Evolutionary conservation across 2,329 filamentous ascomycete genomes (phyloP).

Genomic region (Colletotrichum caudatum): DNA sequence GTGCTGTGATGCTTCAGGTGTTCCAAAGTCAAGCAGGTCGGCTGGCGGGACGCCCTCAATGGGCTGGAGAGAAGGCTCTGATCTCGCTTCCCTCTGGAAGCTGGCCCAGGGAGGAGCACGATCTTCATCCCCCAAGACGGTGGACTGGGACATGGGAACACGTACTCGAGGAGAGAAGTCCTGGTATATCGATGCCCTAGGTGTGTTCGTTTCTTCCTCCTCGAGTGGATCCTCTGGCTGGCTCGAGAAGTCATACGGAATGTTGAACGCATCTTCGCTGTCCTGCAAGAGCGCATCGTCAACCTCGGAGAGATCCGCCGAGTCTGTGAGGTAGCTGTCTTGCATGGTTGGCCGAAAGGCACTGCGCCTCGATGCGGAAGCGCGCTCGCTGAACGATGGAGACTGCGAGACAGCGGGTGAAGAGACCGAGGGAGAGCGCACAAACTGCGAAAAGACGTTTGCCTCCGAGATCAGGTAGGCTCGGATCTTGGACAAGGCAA

Average conservation of each 20-base stretch:
- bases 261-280: constrained; percentile 68
- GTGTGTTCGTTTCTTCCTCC: constrained; percentile 60
- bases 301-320: constrained; percentile 51
- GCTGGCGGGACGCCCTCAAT: constrained; percentile 11
- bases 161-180: constrained; percentile 45
- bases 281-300: constrained; percentile 56
- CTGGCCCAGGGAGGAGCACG: constrained; percentile 50
- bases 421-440: constrained; percentile 62
- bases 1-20: constrained; percentile 39
- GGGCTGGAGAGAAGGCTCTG: constrained; percentile 53
- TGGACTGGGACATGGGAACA: constrained; percentile 37
- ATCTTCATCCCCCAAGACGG: constrained; percentile 45
- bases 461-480: constrained; percentile 76
- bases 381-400: constrained; percentile 50
- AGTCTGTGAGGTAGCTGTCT: constrained; percentile 48
- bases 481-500: constrained; percentile 72
- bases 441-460: constrained; percentile 71
- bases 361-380: constrained; percentile 44
- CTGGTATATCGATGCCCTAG: constrained; percentile 63
- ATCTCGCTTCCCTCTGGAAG: constrained; percentile 49
- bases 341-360: constrained; percentile 42
- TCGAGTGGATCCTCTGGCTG: constrained; percentile 51
- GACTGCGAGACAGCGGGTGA: constrained; percentile 67
- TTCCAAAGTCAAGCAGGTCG: constrained; percentile 12
- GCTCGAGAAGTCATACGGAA: constrained; percentile 64